Percentiles rank a stretch among this genome's conserved stretches.
Evolutionary conservation across 495 filamentous ascomycete genomes (phyloP).

Genomic region (Penicillium lividum): DNA sequence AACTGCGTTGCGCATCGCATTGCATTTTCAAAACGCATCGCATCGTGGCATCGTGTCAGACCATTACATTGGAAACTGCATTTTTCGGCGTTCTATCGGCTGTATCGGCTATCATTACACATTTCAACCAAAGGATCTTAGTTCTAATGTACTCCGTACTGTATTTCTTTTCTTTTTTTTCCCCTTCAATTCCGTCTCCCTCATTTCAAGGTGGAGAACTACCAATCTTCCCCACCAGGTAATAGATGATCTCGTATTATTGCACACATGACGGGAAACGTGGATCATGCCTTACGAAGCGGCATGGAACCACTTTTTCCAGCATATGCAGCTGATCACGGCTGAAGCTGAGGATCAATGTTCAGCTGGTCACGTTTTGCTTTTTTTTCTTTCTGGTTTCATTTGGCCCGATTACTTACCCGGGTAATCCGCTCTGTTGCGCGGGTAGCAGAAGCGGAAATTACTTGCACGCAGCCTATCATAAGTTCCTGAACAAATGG

Average conservation of each 20-base stretch:
- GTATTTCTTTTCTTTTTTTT: not conserved
- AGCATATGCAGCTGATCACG: conserved; percentile 30
- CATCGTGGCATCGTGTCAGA: conserved; percentile 6
- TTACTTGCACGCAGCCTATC: conserved; percentile 16
- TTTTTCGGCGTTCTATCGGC: conserved; percentile 10
- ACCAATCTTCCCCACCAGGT: conserved; percentile 12
- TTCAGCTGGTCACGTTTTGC: conserved; percentile 3
- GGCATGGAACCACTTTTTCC: conserved; percentile 17
- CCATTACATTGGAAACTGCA: conserved; percentile 13
- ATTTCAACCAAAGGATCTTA: not conserved
- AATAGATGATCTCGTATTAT: conserved; percentile 20
- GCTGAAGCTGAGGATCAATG: not conserved
- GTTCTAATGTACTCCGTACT: not conserved
- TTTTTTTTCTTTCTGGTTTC: not conserved
- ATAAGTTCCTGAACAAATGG: not conserved
- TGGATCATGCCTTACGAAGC: conserved; percentile 23
- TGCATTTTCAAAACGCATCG: not conserved
- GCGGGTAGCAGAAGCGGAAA: conserved; percentile 5
- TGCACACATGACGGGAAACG: conserved; percentile 28
- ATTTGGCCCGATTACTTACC: not conserved
- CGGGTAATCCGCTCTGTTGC: not conserved
- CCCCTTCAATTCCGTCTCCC: not conserved
- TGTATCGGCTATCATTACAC: not conserved
- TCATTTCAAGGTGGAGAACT: not conserved
- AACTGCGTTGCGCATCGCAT: conserved; percentile 9